phyloP scores from a whole-genome alignment of 2,329 filamentous ascomycete species.

The Fusarium sarcochroum region DNA sequence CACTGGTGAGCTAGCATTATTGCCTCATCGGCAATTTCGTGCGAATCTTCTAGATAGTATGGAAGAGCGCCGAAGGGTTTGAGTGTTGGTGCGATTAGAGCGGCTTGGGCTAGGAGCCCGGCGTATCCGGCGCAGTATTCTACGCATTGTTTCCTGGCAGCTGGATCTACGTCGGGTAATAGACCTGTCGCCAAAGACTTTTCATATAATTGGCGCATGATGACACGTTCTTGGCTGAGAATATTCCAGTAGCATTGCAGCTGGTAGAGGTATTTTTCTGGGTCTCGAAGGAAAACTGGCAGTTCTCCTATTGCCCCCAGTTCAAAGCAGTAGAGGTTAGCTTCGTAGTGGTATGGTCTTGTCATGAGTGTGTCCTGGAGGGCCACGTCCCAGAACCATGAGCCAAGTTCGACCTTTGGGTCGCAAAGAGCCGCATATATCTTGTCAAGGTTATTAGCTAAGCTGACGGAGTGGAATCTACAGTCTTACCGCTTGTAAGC shows the following conservation, averaged over 20 bases:
- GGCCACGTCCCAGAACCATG: constrained; percentile 33
- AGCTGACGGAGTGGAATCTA: rapidly evolving
- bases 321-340: constrained; percentile 23
- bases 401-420: constrained; percentile 15
- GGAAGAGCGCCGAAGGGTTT: constrained; percentile 8
- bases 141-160: not conserved
- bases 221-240: constrained; percentile 3
- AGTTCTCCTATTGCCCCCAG: constrained; percentile 19
- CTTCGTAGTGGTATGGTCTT: constrained; percentile 19
- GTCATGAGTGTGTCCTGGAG: constrained; percentile 1
- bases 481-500: constrained; percentile 11
- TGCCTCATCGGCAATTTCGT: constrained; percentile 10
- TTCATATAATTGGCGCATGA: constrained; percentile 9
- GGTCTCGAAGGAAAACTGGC: constrained; percentile 20
- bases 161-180: not conserved
- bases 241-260: constrained; percentile 27
- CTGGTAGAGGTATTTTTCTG: constrained; percentile 25
- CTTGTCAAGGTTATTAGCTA: not conserved
- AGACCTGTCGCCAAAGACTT: not conserved
- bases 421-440: constrained; percentile 22
- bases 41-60: not conserved
- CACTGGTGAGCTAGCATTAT: constrained; percentile 7
- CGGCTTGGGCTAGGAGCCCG: constrained; percentile 15
- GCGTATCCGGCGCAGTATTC: constrained; percentile 15
- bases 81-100: constrained; percentile 14